Base-by-base conservation (phyloP, 2,329 filamentous ascomycete genomes). In the Fusarium kyushuense region DNA sequence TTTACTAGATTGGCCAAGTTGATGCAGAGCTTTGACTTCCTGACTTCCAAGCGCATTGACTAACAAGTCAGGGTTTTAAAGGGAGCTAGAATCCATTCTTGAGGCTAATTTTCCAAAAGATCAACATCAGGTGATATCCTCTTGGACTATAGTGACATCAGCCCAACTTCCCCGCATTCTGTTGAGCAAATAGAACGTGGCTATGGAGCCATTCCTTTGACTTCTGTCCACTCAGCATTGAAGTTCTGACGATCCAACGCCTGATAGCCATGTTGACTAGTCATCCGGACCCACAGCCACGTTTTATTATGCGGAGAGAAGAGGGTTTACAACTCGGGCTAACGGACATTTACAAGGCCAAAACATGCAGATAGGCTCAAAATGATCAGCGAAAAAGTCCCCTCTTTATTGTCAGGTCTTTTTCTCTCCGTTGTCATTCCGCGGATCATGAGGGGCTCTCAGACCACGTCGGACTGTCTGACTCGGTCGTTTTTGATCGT, bases 261-360 rank as follows among this genome's bases (percentile, higher is more conserved):
- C 35, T 38, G n/a, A 21, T 21, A 19, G 12, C 12, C 6, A 19
- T 19, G 6, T 13, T 21, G 0, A 5, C n/a, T 14, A 38, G n/a
- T 19, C 5, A 38, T 0, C 35, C 2, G 6, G 35, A 19, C 35
- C 35, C 35, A 21, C 35, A 21, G 6, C 35, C 35, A 21, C 35
- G 35, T 38, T 38, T 19, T 38, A n/a, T 12, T 38, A 19, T 38
- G 35, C 35, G n/a, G 35, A 19, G n/a, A 38, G 35, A 13, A 38
- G 14, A 21, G 35, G n/a, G 35, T 21, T 42, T 63, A 58, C 53
- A 64, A 32, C 19, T 9, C 59, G 61, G 61, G 38, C 52, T 13
- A 64, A 52, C 53, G 61, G 61, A 30, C 40, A 63, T 58, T 29
- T 10, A 14, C n/a, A 2, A 25, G 36, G 23, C 17, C 41, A 32